Conservation (phyloP, 495 filamentous ascomycete species). For the Letharia columbiana region DNA sequence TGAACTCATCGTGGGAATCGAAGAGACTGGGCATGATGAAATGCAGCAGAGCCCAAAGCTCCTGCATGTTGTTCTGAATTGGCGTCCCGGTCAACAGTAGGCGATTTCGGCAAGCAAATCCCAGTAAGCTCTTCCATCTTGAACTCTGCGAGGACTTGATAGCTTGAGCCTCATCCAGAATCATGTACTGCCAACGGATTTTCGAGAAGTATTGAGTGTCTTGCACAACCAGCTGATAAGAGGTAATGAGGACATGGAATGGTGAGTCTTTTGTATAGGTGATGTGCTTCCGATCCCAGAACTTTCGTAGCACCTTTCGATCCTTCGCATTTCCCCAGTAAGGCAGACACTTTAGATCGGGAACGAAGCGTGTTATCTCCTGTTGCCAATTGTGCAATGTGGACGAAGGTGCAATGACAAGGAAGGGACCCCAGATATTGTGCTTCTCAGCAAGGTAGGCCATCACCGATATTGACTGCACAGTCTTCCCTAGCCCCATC, state of each 20-base stretch:
- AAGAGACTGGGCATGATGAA: slow-evolving; percentile 99
- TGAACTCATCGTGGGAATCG: slow-evolving; percentile 98
- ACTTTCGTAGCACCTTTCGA: slow-evolving; percentile 92
- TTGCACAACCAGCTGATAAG: slow-evolving; percentile 92
- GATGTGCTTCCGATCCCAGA: slow-evolving; percentile 97
- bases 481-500: slow-evolving; percentile 98
- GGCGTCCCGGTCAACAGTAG: slow-evolving; percentile 92
- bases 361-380: slow-evolving; percentile 90
- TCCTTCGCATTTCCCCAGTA: slow-evolving; percentile 96
- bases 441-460: slow-evolving; percentile 94
- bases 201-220: slow-evolving; percentile 97
- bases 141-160: slow-evolving; percentile 98
- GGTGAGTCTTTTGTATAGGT: slow-evolving; percentile 86
- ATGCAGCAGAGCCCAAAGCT: slow-evolving; percentile 93
- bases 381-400: slow-evolving; percentile 99
- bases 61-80: slow-evolving; percentile 99
- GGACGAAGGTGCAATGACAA: slow-evolving; percentile 92
- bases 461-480: slow-evolving; percentile 99
- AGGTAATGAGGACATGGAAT: slow-evolving; percentile 94
- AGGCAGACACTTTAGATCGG: slow-evolving; percentile 84
- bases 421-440: slow-evolving; percentile 96
- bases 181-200: slow-evolving; percentile 99
- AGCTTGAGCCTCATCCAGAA: slow-evolving; percentile 94
- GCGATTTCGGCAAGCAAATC: slow-evolving; percentile 92
- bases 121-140: slow-evolving; percentile 89